Evolutionary conservation across 306 rosid genomes (phyloP), one percentile per base, ranked within the genome.

Genomic region (Citrullus colocynthis): DNA sequence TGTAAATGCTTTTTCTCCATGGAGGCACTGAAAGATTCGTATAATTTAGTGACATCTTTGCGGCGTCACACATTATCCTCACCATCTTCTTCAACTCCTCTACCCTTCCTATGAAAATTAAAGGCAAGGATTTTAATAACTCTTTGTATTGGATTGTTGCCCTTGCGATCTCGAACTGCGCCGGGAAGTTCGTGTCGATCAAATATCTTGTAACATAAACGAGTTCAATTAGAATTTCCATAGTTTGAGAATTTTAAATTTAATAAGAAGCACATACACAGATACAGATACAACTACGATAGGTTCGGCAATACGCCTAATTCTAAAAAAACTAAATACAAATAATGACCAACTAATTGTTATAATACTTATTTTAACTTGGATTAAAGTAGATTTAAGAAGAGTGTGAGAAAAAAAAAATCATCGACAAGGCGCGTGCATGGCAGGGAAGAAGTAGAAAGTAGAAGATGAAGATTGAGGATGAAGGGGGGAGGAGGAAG

Each of bases 1-100:
- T 87, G 80, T 91, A 94, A 18, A 85, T 86, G 78, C 85, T 81
- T 62, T 86, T 94, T 7, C 97, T 81, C 98, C 97, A 94, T 14
- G 98, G 98, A 28, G 97, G 98, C 57, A 91, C 48, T 0, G 86
- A 80, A 0, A 90, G 85, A 12, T 85, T 89, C 4, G 76, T 77
- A 56, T 78, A 79, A 77, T 80, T 85, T 1, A 94, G 66, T 12
- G 97, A 89, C 56, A 79, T 64, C 79, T 88, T 94, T 13, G 84
- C 91, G 6, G 78, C 86, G 14, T 78, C 73, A 41, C 97, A 86
- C 88, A 89, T 82, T 3, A 79, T 63, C 48, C 54, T 72, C 41
- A 92, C 92, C 81, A 82, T 82, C 78, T 80, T 83, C 80, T 88
- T 90, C 24, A 91, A 28, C 37, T 89, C 95, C 44, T 90, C 95